Base-by-base conservation (phyloP, 257 asterid species). In the Solanum lycopersicoides region DNA sequence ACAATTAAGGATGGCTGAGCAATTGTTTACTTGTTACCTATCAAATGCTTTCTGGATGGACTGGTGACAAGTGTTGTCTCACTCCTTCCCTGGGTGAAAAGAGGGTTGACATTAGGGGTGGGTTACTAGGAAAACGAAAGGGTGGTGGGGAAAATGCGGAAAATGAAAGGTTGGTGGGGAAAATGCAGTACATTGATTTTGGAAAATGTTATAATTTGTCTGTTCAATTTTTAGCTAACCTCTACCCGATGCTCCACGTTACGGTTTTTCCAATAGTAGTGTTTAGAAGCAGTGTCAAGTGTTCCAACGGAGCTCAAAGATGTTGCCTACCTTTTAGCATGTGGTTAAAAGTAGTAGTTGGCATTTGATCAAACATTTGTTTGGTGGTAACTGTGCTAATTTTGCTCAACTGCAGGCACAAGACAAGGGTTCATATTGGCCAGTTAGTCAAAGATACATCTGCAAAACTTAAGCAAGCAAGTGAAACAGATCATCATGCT, bases 381-480 rank as follows among this genome's bases (percentile, higher is more conserved):
- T 79, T 79, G 41, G 65, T 14, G 41, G n/a, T 44, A 77, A 9
- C 6, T 28, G 25, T 25, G 84, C 84, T 85, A 50, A 75, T 83
- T 88, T 45, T 86, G 41, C 63, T 83, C 76, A 39, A 88, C 63
- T 85, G 86, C 92, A 97, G 98, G 92, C 98, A 91, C 87, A 94
- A 93, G 92, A 92, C 96, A 74, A 93, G 98, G 83, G 86, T 91
- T 63, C 94, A 94, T 88, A 91, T 94, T 47, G 95, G 95, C 68
- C 95, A 94, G 86, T 87, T 94, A 88, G 94, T 93, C 83, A 94
- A 96, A 93, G 97, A 95, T 89, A 94, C 98, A 56, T 93, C 96
- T 34, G 94, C 96, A 42, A 93, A 95, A 87, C 94, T 94, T 75
- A 94, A 91, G 92, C 94, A 90, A 93, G 95, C 93, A 50, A 93